Percentiles rank a stretch among this genome's conserved stretches.
These are phyloP conservation scores for Umbellularia californica DNA, from an alignment of 164 flowering plant species.

Conservation along the genomic window DNA sequence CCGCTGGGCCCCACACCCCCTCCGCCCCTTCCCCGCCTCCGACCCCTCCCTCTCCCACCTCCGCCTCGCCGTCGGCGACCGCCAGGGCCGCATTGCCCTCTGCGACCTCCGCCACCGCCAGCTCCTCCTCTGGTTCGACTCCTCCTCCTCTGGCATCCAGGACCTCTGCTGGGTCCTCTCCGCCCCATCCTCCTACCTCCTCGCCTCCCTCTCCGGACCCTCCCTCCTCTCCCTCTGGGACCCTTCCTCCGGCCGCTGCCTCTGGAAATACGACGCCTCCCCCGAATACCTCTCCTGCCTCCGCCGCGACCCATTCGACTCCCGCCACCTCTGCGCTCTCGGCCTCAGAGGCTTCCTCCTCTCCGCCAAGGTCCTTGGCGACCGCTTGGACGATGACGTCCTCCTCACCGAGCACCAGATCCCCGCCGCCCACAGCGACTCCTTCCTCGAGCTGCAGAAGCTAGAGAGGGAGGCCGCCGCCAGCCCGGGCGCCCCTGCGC, in stretches of 20 bases:
- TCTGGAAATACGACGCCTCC: constrained; percentile 78
- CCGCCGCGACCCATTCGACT: constrained; percentile 89
- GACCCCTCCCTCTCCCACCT: constrained; percentile 60
- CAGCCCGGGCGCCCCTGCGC: constrained; percentile 45
- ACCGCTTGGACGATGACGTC: constrained; percentile 48
- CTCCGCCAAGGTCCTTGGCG: constrained; percentile 55
- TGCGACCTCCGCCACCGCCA: constrained; percentile 48
- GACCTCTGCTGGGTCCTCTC: constrained; percentile 79
- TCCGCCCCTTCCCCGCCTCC: constrained; percentile 36
- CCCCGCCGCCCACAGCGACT: constrained; percentile 27
- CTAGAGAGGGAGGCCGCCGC: constrained; percentile 55
- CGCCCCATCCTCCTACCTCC: constrained; percentile 34
- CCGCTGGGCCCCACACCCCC: constrained; percentile 60
- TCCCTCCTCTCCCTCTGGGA: constrained; percentile 61
- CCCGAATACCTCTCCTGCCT: constrained; percentile 76
- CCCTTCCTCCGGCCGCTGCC: constrained; percentile 53
- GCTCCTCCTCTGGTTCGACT: constrained; percentile 49
- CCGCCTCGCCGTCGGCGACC: constrained; percentile 80
- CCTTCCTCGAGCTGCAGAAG: constrained; percentile 40
- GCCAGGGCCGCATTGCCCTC: constrained; percentile 79
- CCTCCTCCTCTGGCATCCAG: constrained; percentile 45
- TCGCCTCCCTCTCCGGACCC: constrained; percentile 70
- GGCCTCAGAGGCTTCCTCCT: constrained; percentile 77
- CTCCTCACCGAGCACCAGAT: constrained; percentile 51
- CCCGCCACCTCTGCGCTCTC: constrained; percentile 61